Base-by-base conservation (phyloP, 306 rosid genomes). In the Gastrolobium bilobum region DNA sequence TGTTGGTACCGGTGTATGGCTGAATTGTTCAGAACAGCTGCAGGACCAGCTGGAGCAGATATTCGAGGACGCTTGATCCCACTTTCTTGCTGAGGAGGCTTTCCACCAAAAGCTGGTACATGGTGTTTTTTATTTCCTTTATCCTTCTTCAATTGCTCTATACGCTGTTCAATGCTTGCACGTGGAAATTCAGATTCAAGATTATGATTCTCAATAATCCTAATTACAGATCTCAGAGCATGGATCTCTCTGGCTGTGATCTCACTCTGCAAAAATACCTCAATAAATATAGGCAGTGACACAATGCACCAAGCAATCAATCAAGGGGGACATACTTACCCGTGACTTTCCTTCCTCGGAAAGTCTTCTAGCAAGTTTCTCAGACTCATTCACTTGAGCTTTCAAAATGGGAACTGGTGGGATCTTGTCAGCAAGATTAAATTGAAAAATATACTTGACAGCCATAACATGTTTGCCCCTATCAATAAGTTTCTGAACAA, bases 401-500 rank as follows among this genome's bases (percentile, higher is more conserved):
- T 88, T 84, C 87, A 94, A 82, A 63, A 94, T 73, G 81, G 97
- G 90, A 65, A 94, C 90, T 3, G 95, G 93, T 61, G 92, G 91
- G 61, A 84, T 87, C 83, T 82, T 83, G 29, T 88, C 86, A 10
- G 87, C 82, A 84, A 92, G 88, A 80, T 86, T 78, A 85, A 89
- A 92, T 80, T 91, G 91, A 73, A 84, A 88, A 79, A 89, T 64
- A 74, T 84, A 87, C 78, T 87, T 89, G 79, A 91, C 90, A 44
- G 97, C 97, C 70, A 88, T 72, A 78, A 89, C 73, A 70, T 89
- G 91, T 76, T 90, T 92, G 15, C 91, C 83, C 79, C 61, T 86
- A 26, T 80, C 82, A 78, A 87, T 44, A 74, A 92, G 95, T 84
- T 84, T 94, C 77, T 86, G 87, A 81, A 94, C 77, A 77, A 94